Conservation (phyloP, 2,329 filamentous ascomycete species). For the Sporothrix pseudoabietina region DNA sequence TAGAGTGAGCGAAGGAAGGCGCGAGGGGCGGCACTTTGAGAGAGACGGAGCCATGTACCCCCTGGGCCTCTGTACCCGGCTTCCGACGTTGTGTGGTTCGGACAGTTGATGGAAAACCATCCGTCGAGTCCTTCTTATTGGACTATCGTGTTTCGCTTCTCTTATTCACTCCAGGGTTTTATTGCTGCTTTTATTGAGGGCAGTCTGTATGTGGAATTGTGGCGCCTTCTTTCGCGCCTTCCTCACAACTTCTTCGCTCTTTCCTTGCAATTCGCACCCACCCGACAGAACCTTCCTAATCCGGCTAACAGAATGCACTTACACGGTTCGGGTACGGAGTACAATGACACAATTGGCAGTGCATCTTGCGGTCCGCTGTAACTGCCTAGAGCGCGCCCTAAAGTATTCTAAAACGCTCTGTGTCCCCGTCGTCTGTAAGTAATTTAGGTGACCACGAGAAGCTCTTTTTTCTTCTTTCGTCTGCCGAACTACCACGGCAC, state of each 20-base stretch:
- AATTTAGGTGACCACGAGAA: not conserved
- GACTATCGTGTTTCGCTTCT: not conserved
- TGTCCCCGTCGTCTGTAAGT: not conserved
- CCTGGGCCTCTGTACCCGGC: not conserved
- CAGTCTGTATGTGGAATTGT: not conserved
- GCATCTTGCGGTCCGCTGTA: not conserved
- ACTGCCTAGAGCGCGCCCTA: not conserved
- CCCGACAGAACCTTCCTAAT: slow-evolving; percentile 12
- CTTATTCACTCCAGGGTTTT: not conserved
- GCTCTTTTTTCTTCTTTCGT: not conserved
- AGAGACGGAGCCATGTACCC: not conserved
- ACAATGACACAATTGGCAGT: not conserved
- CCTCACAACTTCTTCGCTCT: too few relatives aligned
- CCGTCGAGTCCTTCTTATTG: not conserved
- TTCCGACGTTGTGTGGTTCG: not conserved
- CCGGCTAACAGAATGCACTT: slow-evolving; percentile 13
- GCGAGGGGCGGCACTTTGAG: not conserved
- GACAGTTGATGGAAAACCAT: not conserved
- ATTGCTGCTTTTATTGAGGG: not conserved
- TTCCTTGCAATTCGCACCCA: not conserved
- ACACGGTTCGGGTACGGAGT: not conserved
- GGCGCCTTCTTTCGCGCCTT: not conserved
- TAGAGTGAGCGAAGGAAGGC: not conserved
- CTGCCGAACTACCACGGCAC: not conserved
- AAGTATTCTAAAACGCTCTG: not conserved